phyloP scores from a whole-genome alignment of 768 basidiomycete genomes.

The Dioszegia hungarica region DNA sequence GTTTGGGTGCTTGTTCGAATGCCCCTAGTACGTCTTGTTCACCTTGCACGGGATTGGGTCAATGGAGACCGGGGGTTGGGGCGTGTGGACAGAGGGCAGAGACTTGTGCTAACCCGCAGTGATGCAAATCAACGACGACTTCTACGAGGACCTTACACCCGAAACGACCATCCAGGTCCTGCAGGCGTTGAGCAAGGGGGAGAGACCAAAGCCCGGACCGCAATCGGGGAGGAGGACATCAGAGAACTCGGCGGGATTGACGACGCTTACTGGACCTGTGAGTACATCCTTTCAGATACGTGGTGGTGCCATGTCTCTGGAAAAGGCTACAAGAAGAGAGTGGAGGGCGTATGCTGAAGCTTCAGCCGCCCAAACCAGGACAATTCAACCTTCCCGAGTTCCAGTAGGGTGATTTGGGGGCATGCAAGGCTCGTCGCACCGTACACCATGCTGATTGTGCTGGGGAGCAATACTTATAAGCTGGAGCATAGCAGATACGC shows the following conservation, averaged over 20 bases:
- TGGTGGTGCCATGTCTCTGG: not conserved
- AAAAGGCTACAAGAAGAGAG: too few species aligned
- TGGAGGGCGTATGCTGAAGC: too few species aligned
- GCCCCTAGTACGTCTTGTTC: constrained; percentile 51
- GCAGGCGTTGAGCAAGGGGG: constrained; percentile 55
- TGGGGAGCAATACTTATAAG: too few species aligned
- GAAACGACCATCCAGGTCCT: constrained; percentile 52
- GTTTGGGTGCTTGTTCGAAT: constrained; percentile 96
- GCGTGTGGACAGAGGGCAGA: too few species aligned
- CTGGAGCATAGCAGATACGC: not conserved
- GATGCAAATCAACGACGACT: constrained; percentile 93
- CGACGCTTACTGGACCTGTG: constrained; percentile 51
- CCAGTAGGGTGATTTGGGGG: constrained; percentile 53
- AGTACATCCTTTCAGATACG: not conserved
- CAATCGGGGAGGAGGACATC: constrained; percentile 80
- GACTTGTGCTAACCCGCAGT: constrained; percentile 55
- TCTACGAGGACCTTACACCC: constrained; percentile 62
- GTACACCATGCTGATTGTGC: too few species aligned
- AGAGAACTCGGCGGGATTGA: constrained; percentile 89
- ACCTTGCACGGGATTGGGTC: not conserved
- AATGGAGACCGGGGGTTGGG: too few species aligned
- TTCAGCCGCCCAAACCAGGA: constrained; percentile 87
- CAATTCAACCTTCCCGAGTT: constrained; percentile 84
- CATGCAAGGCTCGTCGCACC: too few species aligned
- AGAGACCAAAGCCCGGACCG: constrained; percentile 88